Base-by-base conservation (phyloP, 2,329 filamentous ascomycete species). In the Ophiocordyceps camponoti-leonardi region DNA sequence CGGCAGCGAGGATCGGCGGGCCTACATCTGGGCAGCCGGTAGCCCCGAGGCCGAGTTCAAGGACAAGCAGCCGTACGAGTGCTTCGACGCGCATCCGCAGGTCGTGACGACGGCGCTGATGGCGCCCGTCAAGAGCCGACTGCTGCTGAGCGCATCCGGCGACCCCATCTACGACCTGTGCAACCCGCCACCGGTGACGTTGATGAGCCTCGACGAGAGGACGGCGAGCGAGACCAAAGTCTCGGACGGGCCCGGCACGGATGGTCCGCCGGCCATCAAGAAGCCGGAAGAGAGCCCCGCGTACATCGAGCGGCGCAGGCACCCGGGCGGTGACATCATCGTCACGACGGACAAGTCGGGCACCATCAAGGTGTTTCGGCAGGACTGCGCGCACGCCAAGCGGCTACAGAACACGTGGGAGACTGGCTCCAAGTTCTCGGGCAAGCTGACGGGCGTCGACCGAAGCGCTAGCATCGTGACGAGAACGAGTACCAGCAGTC, bases 141-240 rank as follows among this genome's bases (percentile, higher is more conserved):
- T 84, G 55, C 68, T 92, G 2, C 72, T 98, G 1, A 80, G 83
- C 44, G 73, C 76, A 14, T 93, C 87, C 0, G 84, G 86, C 46
- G 88, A 98, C 58, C 88, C 92, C 1, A 76, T 98, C n/a, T 98
- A 87, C 60, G 88, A 95, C 54, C 71, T 96, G 1, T 96, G 92
- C 68, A 96, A 96, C 54, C 92, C 92, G 6, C 92, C 90, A 0
- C 87, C 90, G 0, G 79, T 96, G 16, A 88, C 79, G 7, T 69
- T 96, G 18, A 70, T 88, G 49, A 87, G 82, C 51, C 73, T 80
- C 23, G 77, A 81, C 19, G 85, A 92, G 54, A 64, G 62, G 28
- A 63, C 63, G 2, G 57, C 58, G 8, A 73, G 64, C 46, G 65
- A 68, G 47, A 61, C 60, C 2, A 61, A 59, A 2, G 54, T 66